phyloP scores from a whole-genome alignment of 2,329 filamentous ascomycete genomes.

The Colletotrichum navitas region DNA sequence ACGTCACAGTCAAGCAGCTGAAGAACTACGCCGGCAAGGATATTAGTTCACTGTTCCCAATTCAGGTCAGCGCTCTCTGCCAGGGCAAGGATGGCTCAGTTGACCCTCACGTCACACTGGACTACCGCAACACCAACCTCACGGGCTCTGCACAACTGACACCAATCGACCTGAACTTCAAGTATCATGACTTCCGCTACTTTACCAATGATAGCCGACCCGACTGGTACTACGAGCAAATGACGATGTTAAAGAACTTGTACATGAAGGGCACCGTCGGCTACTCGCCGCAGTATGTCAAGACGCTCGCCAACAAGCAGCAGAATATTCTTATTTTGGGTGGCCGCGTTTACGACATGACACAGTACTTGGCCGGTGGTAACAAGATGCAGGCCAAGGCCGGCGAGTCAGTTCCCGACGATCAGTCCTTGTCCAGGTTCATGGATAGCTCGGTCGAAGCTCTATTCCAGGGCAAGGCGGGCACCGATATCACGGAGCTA shows the following conservation, averaged over 20 bases:
- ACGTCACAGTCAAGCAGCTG: constrained; percentile 70
- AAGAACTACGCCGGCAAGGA: constrained; percentile 89
- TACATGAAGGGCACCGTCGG: constrained; percentile 91
- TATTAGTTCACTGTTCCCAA: constrained; percentile 88
- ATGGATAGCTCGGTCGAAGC: constrained; percentile 81
- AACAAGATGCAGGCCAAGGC: constrained; percentile 70
- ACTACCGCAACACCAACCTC: constrained; percentile 84
- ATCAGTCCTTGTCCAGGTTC: constrained; percentile 75
- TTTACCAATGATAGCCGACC: constrained; percentile 84
- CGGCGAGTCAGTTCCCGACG: constrained; percentile 62
- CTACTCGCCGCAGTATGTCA: constrained; percentile 83
- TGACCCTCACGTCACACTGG: constrained; percentile 81
- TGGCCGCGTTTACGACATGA: constrained; percentile 88
- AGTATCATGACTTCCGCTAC: constrained; percentile 93
- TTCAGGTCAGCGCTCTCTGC: constrained; percentile 94
- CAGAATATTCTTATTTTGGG: constrained; percentile 82
- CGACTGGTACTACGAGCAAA: constrained; percentile 94
- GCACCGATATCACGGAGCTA: constrained; percentile 84
- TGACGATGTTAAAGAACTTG: constrained; percentile 79
- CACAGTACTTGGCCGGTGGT: constrained; percentile 83
- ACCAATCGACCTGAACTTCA: constrained; percentile 76
- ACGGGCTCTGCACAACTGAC: constrained; percentile 74
- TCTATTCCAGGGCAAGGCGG: constrained; percentile 82
- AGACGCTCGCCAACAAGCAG: constrained; percentile 73
- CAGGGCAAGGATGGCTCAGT: constrained; percentile 76